These are phyloP conservation scores for Oenanthe sinensis DNA, from an alignment of 129 eudicot genomes.

Conservation along the genomic window DNA sequence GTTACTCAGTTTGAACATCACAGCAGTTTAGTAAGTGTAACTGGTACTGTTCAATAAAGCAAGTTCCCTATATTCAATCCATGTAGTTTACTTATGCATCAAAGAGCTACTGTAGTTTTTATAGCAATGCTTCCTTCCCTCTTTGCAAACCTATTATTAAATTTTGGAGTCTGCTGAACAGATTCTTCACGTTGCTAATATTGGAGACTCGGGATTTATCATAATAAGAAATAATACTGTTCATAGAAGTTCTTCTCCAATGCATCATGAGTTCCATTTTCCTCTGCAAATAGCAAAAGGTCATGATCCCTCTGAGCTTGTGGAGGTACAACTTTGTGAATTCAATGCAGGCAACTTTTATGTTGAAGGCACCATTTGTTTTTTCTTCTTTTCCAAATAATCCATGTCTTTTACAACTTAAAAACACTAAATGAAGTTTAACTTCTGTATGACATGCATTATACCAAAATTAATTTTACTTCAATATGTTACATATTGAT, in stretches of 20 bases:
- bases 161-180: conserved; percentile 16
- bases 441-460: background rate
- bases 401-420: background rate
- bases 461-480: background rate
- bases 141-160: background rate
- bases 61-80: no score
- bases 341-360: background rate
- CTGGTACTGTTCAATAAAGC: background rate
- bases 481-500: background rate
- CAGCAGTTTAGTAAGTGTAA: background rate
- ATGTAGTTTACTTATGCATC: background rate
- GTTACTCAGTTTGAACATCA: background rate
- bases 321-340: conserved; percentile 43
- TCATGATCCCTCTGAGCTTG: conserved; percentile 54
- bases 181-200: conserved; percentile 82
- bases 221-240: conserved; percentile 58
- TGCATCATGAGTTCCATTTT: conserved; percentile 60
- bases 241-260: conserved; percentile 63
- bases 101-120: background rate
- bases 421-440: background rate
- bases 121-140: background rate
- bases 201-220: conserved; percentile 81
- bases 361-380: background rate
- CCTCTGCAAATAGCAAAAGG: conserved; percentile 49
- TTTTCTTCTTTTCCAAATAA: background rate